Evolutionary conservation across 352 stramenopile genomes (phyloP).

Genomic region (Phytophthora lateralis): DNA sequence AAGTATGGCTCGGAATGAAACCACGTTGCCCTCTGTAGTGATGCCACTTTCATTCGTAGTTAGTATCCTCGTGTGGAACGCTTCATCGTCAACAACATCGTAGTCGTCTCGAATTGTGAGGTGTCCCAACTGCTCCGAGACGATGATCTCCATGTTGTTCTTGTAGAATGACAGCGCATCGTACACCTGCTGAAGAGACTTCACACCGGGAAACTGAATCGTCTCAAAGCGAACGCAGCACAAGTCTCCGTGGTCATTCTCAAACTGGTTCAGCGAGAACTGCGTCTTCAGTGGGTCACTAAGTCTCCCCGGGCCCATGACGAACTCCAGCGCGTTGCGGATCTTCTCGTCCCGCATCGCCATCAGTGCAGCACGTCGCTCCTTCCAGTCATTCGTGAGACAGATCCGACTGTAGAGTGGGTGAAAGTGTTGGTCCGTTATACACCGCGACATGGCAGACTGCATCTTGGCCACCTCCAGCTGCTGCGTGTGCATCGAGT

Average conservation of each 20-base stretch:
- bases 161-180: slow-evolving; percentile 41
- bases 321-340: slow-evolving; percentile 25
- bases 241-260: slow-evolving; percentile 33
- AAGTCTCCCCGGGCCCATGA: slow-evolving; percentile 11
- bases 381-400: slow-evolving; percentile 21
- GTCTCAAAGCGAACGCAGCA: slow-evolving; percentile 39
- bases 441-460: slow-evolving; percentile 27
- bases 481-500: slow-evolving; percentile 23
- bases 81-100: slow-evolving; percentile 22
- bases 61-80: slow-evolving; percentile 33
- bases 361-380: slow-evolving; percentile 23
- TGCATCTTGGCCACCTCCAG: slow-evolving; percentile 30
- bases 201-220: slow-evolving; percentile 32
- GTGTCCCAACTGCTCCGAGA: slow-evolving; percentile 43
- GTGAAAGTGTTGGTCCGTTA: slow-evolving; percentile 20
- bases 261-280: slow-evolving; percentile 32
- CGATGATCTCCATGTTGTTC: slow-evolving; percentile 50
- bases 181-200: slow-evolving; percentile 43
- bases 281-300: slow-evolving; percentile 20
- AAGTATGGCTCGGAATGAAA: slow-evolving; percentile 33
- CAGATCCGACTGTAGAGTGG: slow-evolving; percentile 34
- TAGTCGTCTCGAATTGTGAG: slow-evolving; percentile 48
- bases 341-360: slow-evolving; percentile 29
- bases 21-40: slow-evolving; percentile 36
- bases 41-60: slow-evolving; percentile 27